Evolutionary conservation across 306 rosid genomes (phyloP).

Genomic region (Boehmeria nivea): DNA sequence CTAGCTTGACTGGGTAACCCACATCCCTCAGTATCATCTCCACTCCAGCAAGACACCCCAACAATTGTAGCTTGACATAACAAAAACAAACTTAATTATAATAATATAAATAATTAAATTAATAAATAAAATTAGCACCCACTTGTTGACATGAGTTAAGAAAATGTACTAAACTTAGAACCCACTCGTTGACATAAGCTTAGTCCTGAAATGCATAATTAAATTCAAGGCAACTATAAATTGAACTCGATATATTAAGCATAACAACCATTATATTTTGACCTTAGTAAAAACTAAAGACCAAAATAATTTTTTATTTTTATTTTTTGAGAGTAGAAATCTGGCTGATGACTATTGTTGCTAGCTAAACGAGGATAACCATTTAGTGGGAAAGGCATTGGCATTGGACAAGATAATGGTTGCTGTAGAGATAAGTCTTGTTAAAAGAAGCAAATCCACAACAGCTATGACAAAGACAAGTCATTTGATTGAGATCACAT

Average conservation of each 20-base stretch:
- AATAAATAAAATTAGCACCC: too few species aligned
- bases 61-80: slow-evolving; percentile 70
- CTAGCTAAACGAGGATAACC: background rate
- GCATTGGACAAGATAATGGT: background rate
- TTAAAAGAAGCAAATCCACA: background rate
- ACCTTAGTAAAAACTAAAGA: too few species aligned
- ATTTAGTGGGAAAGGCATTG: background rate
- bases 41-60: slow-evolving; percentile 99
- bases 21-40: slow-evolving; percentile 96
- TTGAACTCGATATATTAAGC: too few species aligned
- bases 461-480: background rate
- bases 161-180: background rate
- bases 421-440: background rate
- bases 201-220: too few species aligned
- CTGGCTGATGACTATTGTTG: background rate
- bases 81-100: background rate
- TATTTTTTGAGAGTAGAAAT: too few species aligned
- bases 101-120: too few species aligned
- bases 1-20: slow-evolving; percentile 90
- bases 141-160: background rate
- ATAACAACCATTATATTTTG: too few species aligned
- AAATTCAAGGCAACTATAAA: too few species aligned
- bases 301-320: too few species aligned
- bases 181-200: too few species aligned
- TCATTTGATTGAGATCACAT: too few species aligned